These are phyloP conservation scores for Pseudocercospora cruenta DNA, from an alignment of 2,329 filamentous ascomycete genomes.

Conservation along the genomic window DNA sequence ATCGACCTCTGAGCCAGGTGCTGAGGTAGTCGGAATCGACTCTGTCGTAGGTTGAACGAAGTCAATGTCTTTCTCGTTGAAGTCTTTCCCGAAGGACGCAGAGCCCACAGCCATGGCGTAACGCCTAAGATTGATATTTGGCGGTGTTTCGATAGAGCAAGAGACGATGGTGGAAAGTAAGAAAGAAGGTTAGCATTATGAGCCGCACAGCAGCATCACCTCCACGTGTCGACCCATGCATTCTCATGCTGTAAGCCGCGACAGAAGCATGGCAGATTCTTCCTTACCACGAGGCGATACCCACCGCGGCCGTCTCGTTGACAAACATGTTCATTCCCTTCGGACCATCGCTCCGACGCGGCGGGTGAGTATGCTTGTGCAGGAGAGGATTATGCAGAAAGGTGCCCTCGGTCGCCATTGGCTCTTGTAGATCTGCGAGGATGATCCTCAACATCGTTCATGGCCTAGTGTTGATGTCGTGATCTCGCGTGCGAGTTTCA, in stretches of 20 bases:
- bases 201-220: neutral
- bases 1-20: constrained; percentile 31
- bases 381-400: neutral
- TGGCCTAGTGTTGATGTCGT: constrained; percentile 10
- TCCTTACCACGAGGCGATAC: neutral
- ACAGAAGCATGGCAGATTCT: neutral
- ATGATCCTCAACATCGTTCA: neutral
- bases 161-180: neutral
- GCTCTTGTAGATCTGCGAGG: constrained; percentile 10
- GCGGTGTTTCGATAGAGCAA: neutral
- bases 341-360: constrained; percentile 6
- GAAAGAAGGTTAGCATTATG: neutral
- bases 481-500: constrained; percentile 10
- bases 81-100: neutral
- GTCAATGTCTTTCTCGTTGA: constrained; percentile 12
- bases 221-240: neutral
- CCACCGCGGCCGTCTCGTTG: neutral
- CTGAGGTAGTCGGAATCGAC: constrained; percentile 21
- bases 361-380: neutral
- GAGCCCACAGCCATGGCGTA: neutral
- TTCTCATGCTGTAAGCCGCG: neutral
- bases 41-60: constrained; percentile 3
- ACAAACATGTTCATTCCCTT: neutral
- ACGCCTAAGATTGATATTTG: neutral
- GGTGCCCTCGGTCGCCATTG: constrained; percentile 7